Evolutionary conservation across 1,284 basidiomycete genomes (phyloP).

Genomic region (Macrocystidia cucumis): DNA sequence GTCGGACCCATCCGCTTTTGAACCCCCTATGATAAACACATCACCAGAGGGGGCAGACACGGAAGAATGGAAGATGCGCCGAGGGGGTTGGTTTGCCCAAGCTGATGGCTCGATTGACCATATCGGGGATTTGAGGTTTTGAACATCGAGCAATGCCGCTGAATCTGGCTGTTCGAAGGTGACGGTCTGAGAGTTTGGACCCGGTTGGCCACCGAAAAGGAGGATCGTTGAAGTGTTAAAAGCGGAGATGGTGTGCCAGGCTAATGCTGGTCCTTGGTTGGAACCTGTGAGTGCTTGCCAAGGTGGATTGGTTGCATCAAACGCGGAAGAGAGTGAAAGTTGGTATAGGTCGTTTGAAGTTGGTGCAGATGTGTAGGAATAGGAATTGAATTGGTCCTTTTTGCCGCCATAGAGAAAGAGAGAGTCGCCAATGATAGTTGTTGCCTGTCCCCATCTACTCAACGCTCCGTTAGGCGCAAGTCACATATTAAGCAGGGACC

Average conservation of each 20-base stretch:
- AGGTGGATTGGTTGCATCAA: slow-evolving; percentile 52
- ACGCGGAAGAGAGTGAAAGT: slow-evolving; percentile 57
- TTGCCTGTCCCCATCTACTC: slow-evolving; percentile 77
- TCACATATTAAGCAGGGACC: background rate
- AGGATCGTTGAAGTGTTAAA: slow-evolving; percentile 48
- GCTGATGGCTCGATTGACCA: slow-evolving; percentile 41
- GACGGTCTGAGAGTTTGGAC: slow-evolving; percentile 44
- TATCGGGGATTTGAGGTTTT: slow-evolving; percentile 24
- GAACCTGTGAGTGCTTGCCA: slow-evolving; percentile 52
- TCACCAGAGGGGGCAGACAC: slow-evolving; percentile 36
- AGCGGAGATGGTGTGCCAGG: slow-evolving; percentile 77
- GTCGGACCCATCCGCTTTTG: slow-evolving; percentile 70
- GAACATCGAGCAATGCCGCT: slow-evolving; percentile 44
- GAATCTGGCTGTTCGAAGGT: slow-evolving; percentile 57
- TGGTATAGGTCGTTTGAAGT: slow-evolving; percentile 63
- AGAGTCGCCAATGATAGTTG: slow-evolving; percentile 48
- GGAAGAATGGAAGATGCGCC: slow-evolving; percentile 68
- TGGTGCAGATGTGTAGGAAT: slow-evolving; percentile 68
- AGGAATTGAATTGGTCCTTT: slow-evolving; percentile 59
- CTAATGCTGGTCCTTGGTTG: slow-evolving; percentile 50
- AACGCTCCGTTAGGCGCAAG: background rate
- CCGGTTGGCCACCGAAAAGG: slow-evolving; percentile 71
- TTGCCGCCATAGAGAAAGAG: slow-evolving; percentile 77
- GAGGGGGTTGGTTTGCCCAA: slow-evolving; percentile 63
- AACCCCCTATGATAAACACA: slow-evolving; percentile 69